Percentiles rank a stretch among this genome's conserved stretches.
Evolutionary conservation across 306 rosid species (phyloP).

Genomic region (Cercis canadensis): DNA sequence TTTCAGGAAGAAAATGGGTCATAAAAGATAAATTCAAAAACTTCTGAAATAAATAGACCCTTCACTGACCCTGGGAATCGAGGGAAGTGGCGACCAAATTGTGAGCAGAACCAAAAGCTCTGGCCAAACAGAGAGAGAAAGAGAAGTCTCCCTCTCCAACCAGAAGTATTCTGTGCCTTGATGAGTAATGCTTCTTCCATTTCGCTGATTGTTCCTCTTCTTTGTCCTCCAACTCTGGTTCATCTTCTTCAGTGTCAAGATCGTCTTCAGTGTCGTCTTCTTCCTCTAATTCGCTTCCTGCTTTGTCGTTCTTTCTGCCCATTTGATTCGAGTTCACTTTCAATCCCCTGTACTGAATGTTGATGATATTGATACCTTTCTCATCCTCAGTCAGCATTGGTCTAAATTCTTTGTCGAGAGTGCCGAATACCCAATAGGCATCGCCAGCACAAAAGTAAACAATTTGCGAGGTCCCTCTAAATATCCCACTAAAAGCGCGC

Average conservation of each 20-base stretch:
- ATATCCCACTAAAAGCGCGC: too few relatives aligned
- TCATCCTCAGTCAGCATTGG: too few relatives aligned
- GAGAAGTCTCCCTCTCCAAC: constrained; percentile 93
- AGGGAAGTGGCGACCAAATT: constrained; percentile 79
- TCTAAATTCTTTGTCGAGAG: too few relatives aligned
- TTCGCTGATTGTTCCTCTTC: constrained; percentile 41
- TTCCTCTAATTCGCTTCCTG: constrained; percentile 32
- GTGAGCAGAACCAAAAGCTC: constrained; percentile 62
- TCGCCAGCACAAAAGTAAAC: too few relatives aligned
- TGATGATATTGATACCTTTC: too few relatives aligned
- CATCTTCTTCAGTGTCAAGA: constrained; percentile 21
- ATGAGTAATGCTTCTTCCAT: constrained; percentile 81
- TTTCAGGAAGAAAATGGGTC: neutral
- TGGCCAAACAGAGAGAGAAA: constrained; percentile 66
- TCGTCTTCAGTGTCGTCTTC: constrained; percentile 10
- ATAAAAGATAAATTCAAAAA: neutral
- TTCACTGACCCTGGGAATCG: constrained; percentile 63
- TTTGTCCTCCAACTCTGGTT: constrained; percentile 20
- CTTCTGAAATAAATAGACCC: neutral
- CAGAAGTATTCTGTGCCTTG: constrained; percentile 63
- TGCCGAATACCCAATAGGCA: too few relatives aligned
- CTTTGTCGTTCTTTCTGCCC: constrained; percentile 2
- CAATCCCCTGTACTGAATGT: too few relatives aligned
- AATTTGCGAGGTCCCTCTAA: too few relatives aligned
- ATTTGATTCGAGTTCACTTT: neutral